Percentiles rank a stretch among this genome's conserved stretches.
Evolutionary conservation across 257 asterid species (phyloP).

Genomic region (Gentiana straminea): DNA sequence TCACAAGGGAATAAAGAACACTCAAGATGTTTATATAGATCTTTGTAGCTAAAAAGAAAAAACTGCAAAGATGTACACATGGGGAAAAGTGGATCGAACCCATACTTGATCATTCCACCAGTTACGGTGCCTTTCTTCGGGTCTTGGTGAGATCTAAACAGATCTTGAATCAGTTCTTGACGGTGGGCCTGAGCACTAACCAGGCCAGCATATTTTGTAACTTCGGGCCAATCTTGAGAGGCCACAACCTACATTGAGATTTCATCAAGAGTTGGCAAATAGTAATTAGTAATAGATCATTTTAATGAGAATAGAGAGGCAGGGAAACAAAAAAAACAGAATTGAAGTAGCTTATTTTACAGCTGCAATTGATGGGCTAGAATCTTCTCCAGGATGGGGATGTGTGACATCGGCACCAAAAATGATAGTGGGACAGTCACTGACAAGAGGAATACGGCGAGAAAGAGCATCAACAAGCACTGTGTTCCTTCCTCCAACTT

Average conservation of each 20-base stretch:
- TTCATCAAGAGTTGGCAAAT: not conserved
- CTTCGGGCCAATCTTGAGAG: conserved; percentile 98
- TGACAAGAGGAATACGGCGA: conserved; percentile 86
- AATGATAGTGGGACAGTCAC: conserved; percentile 85
- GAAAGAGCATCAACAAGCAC: conserved; percentile 83
- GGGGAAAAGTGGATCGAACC: no score
- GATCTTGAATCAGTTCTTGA: conserved; percentile 87
- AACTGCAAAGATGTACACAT: not conserved
- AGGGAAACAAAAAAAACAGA: not conserved
- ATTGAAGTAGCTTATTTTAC: conserved; percentile 22
- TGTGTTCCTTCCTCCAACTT: conserved; percentile 93
- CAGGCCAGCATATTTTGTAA: conserved; percentile 88
- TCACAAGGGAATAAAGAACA: not conserved
- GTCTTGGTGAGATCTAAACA: conserved; percentile 84
- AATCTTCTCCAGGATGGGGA: conserved; percentile 97
- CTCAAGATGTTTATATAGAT: not conserved
- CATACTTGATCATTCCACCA: conserved; percentile 96
- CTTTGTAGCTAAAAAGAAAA: not conserved
- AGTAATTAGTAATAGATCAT: not conserved
- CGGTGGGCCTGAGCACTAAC: conserved; percentile 97
- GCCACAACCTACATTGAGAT: conserved; percentile 69
- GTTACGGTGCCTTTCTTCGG: conserved; percentile 65
- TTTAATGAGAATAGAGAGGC: not conserved
- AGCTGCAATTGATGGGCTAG: conserved; percentile 99
- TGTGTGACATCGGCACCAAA: conserved; percentile 99